Percentiles rank a stretch among this genome's conserved stretches.
These are phyloP conservation scores for Leucogyrophana mollusca DNA, from an alignment of 768 basidiomycete species.

Conservation along the genomic window DNA sequence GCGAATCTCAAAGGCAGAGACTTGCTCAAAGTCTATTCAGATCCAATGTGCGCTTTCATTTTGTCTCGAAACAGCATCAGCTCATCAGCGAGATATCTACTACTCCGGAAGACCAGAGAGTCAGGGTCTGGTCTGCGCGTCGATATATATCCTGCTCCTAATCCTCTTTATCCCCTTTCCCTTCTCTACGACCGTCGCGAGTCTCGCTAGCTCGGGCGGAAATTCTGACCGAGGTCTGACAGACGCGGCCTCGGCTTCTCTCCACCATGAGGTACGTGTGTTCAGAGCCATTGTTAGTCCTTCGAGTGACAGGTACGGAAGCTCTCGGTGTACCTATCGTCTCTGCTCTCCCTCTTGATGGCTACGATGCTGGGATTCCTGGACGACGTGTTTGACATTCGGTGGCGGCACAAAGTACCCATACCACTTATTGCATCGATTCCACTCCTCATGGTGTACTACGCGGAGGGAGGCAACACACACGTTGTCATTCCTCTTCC, in stretches of 20 bases:
- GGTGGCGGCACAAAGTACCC: conserved; percentile 97
- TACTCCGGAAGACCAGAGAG: conserved; percentile 76
- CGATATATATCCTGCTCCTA: conserved; percentile 82
- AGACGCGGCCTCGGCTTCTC: conserved; percentile 60
- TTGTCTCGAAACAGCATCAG: not conserved
- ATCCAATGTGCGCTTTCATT: conserved; percentile 56
- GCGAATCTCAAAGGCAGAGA: conserved; percentile 87
- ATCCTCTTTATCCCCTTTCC: conserved; percentile 96
- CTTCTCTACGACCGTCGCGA: conserved; percentile 71
- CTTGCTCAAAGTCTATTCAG: conserved; percentile 76
- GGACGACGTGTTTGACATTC: conserved; percentile 97
- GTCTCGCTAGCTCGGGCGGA: conserved; percentile 39
- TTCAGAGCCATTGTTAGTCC: not conserved
- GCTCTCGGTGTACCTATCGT: conserved; percentile 92
- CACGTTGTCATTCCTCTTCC: conserved; percentile 91
- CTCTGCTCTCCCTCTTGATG: conserved; percentile 85
- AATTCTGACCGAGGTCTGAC: conserved; percentile 50
- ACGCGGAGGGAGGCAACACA: conserved; percentile 91
- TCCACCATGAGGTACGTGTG: conserved; percentile 68
- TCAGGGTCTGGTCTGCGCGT: conserved; percentile 86
- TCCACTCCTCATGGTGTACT: conserved; percentile 94
- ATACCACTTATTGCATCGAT: conserved; percentile 96
- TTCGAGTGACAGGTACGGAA: conserved; percentile 25
- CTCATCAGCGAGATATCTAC: not conserved
- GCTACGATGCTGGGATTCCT: conserved; percentile 94